A percentile compares a stretch with the other conserved stretches of the same genome.
These are phyloP conservation scores for Poronia punctata DNA, from an alignment of 495 filamentous ascomycete species.

Conservation along the genomic window DNA sequence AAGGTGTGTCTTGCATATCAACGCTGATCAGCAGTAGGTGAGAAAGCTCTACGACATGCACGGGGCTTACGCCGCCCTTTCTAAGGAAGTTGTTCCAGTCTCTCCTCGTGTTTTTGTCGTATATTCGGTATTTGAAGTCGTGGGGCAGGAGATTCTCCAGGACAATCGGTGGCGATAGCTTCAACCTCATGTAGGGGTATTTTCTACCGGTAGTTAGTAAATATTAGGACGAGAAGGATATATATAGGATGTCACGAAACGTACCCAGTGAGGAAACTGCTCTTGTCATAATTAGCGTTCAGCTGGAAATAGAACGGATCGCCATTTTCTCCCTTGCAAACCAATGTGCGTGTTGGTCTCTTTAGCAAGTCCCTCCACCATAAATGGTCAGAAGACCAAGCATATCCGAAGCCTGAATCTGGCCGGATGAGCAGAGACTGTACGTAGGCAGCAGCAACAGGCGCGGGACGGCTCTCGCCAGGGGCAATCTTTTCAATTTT, in stretches of 20 bases:
- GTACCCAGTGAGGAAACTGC: conserved; percentile 69
- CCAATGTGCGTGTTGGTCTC: conserved; percentile 73
- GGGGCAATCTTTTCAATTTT: conserved; percentile 98
- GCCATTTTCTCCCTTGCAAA: conserved; percentile 75
- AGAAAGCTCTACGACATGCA: conserved; percentile 92
- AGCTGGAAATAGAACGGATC: conserved; percentile 96
- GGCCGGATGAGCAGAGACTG: conserved; percentile 88
- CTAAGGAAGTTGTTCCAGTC: conserved; percentile 98
- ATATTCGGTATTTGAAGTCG: conserved; percentile 98
- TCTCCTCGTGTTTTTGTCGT: conserved; percentile 94
- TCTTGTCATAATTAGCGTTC: conserved; percentile 72
- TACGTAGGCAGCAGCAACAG: conserved; percentile 84
- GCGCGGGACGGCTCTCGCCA: conserved; percentile 83
- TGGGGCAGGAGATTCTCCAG: conserved; percentile 91
- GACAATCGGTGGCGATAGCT: conserved; percentile 84
- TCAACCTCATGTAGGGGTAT: conserved; percentile 92
- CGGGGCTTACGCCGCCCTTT: conserved; percentile 91
- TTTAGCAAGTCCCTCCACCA: conserved; percentile 90
- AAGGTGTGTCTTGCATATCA: conserved; percentile 92
- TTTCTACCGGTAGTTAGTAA: conserved; percentile 41
- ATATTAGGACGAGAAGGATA: background rate
- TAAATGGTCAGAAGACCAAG: conserved; percentile 81
- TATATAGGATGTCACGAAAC: conserved; percentile 9
- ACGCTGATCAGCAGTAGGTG: conserved; percentile 87
- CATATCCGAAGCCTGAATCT: conserved; percentile 93